Percentiles rank a stretch among this genome's conserved stretches.
Conservation (phyloP, 2,329 filamentous ascomycete genomes). For the Xylariaceae sp. region DNA sequence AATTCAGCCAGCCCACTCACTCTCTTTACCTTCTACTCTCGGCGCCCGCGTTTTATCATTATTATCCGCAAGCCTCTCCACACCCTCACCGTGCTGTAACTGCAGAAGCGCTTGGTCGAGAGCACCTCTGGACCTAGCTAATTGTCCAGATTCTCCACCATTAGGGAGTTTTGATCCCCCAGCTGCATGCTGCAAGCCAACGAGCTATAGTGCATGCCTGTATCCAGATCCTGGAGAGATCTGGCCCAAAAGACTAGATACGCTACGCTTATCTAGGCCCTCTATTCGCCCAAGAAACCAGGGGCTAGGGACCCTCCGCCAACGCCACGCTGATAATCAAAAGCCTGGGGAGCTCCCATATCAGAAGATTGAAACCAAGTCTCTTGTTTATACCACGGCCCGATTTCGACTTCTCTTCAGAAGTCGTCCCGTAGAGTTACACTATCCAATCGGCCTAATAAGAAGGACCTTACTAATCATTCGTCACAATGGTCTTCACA, state of each 20-base stretch:
- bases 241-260: too few relatives aligned
- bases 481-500: conserved; percentile 58
- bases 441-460: conserved; percentile 13
- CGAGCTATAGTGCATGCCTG: conserved; percentile 6
- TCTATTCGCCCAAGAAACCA: conserved; percentile 14
- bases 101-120: conserved; percentile 2
- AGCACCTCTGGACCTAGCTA: conserved; percentile 4
- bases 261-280: too few relatives aligned
- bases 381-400: neutral
- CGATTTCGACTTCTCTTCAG: neutral
- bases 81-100: neutral
- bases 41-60: neutral
- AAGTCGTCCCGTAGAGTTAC: neutral
- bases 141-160: conserved; percentile 8
- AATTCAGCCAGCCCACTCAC: neutral
- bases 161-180: neutral
- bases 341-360: conserved; percentile 7
- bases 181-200: conserved; percentile 12
- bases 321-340: conserved; percentile 12
- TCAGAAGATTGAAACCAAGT: conserved; percentile 15
- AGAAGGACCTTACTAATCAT: conserved; percentile 5
- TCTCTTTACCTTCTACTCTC: neutral
- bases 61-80: neutral
- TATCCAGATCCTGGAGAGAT: neutral
- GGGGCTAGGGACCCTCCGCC: conserved; percentile 8